A percentile compares a stretch with the other conserved stretches of the same genome.
phyloP scores from a whole-genome alignment of 2,329 filamentous ascomycete genomes.

The Colletotrichum higginsianum region DNA sequence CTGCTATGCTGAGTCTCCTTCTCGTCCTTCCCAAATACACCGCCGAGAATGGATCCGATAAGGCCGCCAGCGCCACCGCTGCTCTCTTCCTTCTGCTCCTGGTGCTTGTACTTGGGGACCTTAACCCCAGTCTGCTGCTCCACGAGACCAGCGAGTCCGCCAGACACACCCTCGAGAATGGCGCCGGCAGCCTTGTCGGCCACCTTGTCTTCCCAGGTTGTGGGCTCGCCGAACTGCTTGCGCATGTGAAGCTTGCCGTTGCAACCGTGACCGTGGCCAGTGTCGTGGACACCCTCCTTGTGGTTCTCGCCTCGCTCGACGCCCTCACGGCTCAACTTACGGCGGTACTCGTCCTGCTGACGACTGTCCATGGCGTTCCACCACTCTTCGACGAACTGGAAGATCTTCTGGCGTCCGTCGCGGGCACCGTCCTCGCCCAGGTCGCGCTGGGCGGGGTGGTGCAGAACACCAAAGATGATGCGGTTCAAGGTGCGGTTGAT shows the following conservation, averaged over 20 bases:
- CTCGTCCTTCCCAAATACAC: constrained; percentile 69
- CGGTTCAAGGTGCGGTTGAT: constrained; percentile 79
- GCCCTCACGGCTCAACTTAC: constrained; percentile 83
- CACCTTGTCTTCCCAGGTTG: constrained; percentile 70
- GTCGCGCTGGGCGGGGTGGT: constrained; percentile 86
- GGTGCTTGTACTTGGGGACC: constrained; percentile 51
- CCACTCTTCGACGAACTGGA: constrained; percentile 85
- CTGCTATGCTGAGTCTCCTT: constrained; percentile 68
- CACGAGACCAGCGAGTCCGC: constrained; percentile 64
- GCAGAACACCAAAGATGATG: constrained; percentile 87
- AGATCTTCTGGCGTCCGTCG: constrained; percentile 84
- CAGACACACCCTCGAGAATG: constrained; percentile 71
- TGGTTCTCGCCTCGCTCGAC: constrained; percentile 86
- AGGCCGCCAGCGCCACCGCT: constrained; percentile 78
- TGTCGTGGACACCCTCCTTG: constrained; percentile 86
- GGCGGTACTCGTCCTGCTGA: constrained; percentile 77
- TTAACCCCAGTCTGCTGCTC: constrained; percentile 62
- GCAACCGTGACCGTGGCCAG: constrained; percentile 89
- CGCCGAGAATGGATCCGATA: constrained; percentile 78
- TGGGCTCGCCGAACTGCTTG: constrained; percentile 70
- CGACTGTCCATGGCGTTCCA: constrained; percentile 78
- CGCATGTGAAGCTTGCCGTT: constrained; percentile 83
- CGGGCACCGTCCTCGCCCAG: constrained; percentile 77
- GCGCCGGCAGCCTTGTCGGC: constrained; percentile 69
- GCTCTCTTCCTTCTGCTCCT: constrained; percentile 56